A percentile compares a stretch with the other conserved stretches of the same genome.
These are phyloP conservation scores for Tubosaeta sp. DNA, from an alignment of 768 basidiomycete genomes.

Conservation along the genomic window DNA sequence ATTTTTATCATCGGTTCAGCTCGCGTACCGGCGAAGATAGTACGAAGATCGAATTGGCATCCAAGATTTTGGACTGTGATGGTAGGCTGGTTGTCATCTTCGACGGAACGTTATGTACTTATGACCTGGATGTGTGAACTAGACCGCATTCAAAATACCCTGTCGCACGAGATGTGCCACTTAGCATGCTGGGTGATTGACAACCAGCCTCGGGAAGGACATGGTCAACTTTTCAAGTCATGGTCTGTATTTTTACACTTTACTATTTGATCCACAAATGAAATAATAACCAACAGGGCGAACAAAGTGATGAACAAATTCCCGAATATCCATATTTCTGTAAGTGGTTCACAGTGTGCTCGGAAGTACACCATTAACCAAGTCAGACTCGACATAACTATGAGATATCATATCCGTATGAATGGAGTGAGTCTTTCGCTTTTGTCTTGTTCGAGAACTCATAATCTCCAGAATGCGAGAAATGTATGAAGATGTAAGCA, in stretches of 20 bases:
- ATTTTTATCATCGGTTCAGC: conserved; percentile 29
- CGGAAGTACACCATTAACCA: neutral
- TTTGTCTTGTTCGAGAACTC: conserved; percentile 2
- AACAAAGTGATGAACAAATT: conserved; percentile 60
- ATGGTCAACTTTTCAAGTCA: conserved; percentile 66
- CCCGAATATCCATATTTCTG: conserved; percentile 70
- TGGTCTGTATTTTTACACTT: conserved; percentile 45
- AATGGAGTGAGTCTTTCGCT: conserved; percentile 55
- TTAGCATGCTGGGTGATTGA: conserved; percentile 83
- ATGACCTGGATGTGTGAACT: neutral
- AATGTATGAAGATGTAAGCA: conserved; percentile 59
- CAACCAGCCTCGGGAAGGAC: conserved; percentile 61
- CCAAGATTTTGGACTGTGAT: conserved; percentile 74
- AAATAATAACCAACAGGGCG: conserved; percentile 42
- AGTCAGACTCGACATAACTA: conserved; percentile 67
- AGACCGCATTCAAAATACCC: conserved; percentile 80
- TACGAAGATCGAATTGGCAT: conserved; percentile 72
- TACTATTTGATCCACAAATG: neutral
- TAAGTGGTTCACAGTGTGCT: conserved; percentile 28
- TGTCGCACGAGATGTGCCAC: conserved; percentile 93
- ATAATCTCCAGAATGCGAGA: conserved; percentile 48
- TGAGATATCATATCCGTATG: conserved; percentile 66
- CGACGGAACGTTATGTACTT: neutral
- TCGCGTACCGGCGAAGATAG: conserved; percentile 55
- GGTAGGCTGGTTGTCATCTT: conserved; percentile 38